Conservation (phyloP, 2,329 filamentous ascomycete genomes). For the Apiospora rasikravindrae region DNA sequence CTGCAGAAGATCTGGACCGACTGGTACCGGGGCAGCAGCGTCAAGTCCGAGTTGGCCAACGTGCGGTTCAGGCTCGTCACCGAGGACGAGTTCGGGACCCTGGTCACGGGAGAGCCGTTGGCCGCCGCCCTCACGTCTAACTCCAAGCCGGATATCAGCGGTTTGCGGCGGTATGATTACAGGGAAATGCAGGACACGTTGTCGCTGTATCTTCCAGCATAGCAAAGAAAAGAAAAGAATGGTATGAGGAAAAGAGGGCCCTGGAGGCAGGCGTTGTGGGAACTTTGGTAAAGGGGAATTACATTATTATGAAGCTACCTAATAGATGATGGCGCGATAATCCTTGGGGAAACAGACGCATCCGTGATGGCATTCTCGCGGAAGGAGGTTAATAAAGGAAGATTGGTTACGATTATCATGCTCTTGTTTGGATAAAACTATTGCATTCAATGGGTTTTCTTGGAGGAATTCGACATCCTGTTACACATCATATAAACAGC, state of each 20-base stretch:
- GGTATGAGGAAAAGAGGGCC: too few relatives aligned
- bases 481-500: too few relatives aligned
- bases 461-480: too few relatives aligned
- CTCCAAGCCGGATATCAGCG: too few relatives aligned
- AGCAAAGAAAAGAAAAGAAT: neutral
- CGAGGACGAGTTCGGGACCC: slow-evolving; percentile 47
- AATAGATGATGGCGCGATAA: neutral
- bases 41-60: slow-evolving; percentile 46
- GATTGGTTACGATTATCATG: too few relatives aligned
- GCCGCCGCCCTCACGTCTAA: neutral
- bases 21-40: slow-evolving; percentile 49
- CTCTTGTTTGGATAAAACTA: too few relatives aligned
- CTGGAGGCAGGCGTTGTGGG: neutral
- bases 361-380: neutral
- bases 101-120: slow-evolving; percentile 29
- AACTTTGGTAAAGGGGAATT: neutral
- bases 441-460: too few relatives aligned
- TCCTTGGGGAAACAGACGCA: neutral
- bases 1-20: slow-evolving; percentile 56
- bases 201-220: slow-evolving; percentile 9
- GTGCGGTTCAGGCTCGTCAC: slow-evolving; percentile 51
- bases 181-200: neutral
- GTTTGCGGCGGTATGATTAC: neutral
- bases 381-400: too few relatives aligned
- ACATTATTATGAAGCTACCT: neutral